Evolutionary conservation across 805 yeast species (phyloP).

Genomic region (Metschnikowia cerradonensis): DNA sequence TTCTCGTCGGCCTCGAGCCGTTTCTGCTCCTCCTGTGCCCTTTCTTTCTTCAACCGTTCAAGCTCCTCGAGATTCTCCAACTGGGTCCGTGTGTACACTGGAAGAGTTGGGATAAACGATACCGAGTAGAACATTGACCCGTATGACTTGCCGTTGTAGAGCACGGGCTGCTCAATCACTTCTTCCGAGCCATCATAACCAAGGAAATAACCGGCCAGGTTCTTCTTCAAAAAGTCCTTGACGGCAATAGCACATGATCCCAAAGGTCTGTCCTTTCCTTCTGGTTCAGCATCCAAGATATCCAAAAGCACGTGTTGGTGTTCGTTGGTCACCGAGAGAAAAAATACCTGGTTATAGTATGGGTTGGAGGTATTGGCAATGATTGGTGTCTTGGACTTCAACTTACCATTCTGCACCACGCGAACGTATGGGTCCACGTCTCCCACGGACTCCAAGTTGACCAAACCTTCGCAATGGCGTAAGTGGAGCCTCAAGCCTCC

Average conservation of each 20-base stretch:
- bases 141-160: constrained; percentile 33
- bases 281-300: constrained; percentile 63
- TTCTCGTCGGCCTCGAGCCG: constrained; percentile 49
- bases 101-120: constrained; percentile 62
- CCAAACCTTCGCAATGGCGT: constrained; percentile 48
- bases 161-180: constrained; percentile 42
- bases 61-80: constrained; percentile 43
- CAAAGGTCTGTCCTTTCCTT: constrained; percentile 58
- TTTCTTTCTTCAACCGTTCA: constrained; percentile 33
- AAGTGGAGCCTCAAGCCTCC: constrained; percentile 64
- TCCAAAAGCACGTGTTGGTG: constrained; percentile 57
- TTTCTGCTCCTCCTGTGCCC: constrained; percentile 30
- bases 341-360: constrained; percentile 53
- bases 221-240: constrained; percentile 45
- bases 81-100: constrained; percentile 60
- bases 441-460: constrained; percentile 62
- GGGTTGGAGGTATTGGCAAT: constrained; percentile 56
- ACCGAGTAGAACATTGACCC: constrained; percentile 53
- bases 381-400: constrained; percentile 51
- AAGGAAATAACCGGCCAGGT: constrained; percentile 42
- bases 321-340: constrained; percentile 57
- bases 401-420: constrained; percentile 53
- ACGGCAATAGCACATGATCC: constrained; percentile 55
- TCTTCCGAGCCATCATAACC: constrained; percentile 51
- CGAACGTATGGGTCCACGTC: constrained; percentile 72